Base-by-base conservation (phyloP, 352 stramenopile species). In the Phytophthora pseudosyringae region DNA sequence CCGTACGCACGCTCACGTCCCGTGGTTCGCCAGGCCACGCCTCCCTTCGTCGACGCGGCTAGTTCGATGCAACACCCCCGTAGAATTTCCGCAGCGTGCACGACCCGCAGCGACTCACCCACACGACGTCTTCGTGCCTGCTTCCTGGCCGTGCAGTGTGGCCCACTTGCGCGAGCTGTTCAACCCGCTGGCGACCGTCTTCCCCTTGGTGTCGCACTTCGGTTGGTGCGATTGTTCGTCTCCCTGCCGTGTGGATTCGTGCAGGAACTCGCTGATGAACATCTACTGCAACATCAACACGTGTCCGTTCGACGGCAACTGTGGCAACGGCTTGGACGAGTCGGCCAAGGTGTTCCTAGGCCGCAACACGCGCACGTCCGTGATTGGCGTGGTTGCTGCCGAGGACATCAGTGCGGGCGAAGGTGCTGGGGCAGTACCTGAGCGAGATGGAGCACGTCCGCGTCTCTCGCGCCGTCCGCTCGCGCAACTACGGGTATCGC, bases 261-360 rank as follows among this genome's bases (percentile, higher is more conserved):
- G 40, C 18, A 5, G 16, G 3, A 51, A 52, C 40, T 31, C 40
- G 5, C 6, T 8, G n/a, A 51, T 36, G 40, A n/a, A 51, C 29
- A 1, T 60, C 0, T 51, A 31, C 16, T 64, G 55, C 55, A 63
- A 36, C 44, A 3, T 35, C 5, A 63, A 55, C 5, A 50, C 35
- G 11, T 63, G 55, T 11, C 44, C 25, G 2, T 63, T 26, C 3
- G 44, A 47, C 1, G 44, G 55, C 33, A 21, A 29, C 15, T 55
- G 44, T 4, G 45, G 44, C 7, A 55, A 63, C 44, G 55, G 44
- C 0, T 6, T 55, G 3, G 11, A 0, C 0, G 55, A 63, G 33
- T 55, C 25, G 0, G 9, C 0, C 32, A 41, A 55, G 44, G 26
- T 63, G 16, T 52, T 6, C 2, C 29, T 54, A n/a, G 9, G 6